Evolutionary conservation across 2,329 filamentous ascomycete genomes (phyloP), one percentile per base, ranked within the genome.

Genomic region (Alternaria atra): DNA sequence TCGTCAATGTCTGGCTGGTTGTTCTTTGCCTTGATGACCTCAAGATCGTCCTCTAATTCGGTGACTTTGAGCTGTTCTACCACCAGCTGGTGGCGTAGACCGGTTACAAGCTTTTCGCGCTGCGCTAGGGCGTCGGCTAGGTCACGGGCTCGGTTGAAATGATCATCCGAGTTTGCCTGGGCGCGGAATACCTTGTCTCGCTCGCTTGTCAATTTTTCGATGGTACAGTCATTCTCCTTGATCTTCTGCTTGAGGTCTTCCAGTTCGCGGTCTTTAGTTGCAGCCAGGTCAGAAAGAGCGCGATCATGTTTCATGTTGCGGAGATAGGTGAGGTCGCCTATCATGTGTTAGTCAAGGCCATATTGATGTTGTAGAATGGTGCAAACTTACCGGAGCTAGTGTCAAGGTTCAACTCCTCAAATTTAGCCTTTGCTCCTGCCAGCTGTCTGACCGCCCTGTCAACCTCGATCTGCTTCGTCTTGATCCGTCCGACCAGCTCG

Each of bases 41-140:
- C 59, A n/a, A 63, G 17, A 2, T 61, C 37, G 10, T 70, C 65
- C 44, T 71, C 63, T 17, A 72, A 53, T 1, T 64, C 27, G 8
- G n/a, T 35, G 2, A 50, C 56, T 34, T 48, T 61, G 17, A 55
- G 48, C 4, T 68, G 52, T 5, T 68, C 64, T 10, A 61, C 47
- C 2, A 65, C 34, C 5, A 64, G 55, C 44, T 66, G 61, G 2
- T 63, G 51, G n/a, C 67, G 58, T 1, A 65, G 35, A 13, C 63
- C 58, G 4, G 30, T 34, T 13, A 64, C 61, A 4, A 55, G 46
- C 46, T 64, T 62, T 48, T 70, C 66, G 4, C 58, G 55, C 17
- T 60, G 51, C 6, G 30, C 35, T 12, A 69, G 50, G 2, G 48
- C 63, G 2, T 69, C 63, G 5, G 48, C 39, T 5, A 65, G 56